Conservation (phyloP, 305 asterid genomes). For the Fraxinus floribunda region DNA sequence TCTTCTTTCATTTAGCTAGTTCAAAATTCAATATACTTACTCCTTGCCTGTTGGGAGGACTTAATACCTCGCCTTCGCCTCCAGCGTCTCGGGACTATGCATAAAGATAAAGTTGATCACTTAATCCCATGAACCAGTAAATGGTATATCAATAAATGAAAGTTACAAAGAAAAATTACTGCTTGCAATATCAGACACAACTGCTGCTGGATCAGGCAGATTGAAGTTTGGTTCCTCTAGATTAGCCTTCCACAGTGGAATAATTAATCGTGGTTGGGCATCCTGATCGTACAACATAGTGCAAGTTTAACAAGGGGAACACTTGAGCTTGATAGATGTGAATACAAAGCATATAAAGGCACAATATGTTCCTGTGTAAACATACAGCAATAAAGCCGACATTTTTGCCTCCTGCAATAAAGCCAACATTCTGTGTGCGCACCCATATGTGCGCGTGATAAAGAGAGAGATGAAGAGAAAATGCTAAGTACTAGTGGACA, state of each 20-base stretch:
- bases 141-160: slow-evolving; percentile 7
- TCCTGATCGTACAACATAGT: slow-evolving; percentile 51
- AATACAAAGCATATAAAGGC: neutral
- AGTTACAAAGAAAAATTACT: slow-evolving; percentile 47
- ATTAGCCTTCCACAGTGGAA: slow-evolving; percentile 91
- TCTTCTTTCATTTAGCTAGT: slow-evolving; percentile 12
- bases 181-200: slow-evolving; percentile 57
- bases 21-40: slow-evolving; percentile 62
- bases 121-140: slow-evolving; percentile 23
- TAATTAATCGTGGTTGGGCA: slow-evolving; percentile 72
- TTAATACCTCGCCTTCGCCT: slow-evolving; percentile 61
- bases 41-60: slow-evolving; percentile 66
- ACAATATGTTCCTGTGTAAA: neutral
- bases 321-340: neutral
- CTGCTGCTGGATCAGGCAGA: slow-evolving; percentile 70
- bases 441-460: neutral
- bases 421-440: too few relatives aligned
- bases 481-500: neutral
- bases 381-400: neutral
- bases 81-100: slow-evolving; percentile 81
- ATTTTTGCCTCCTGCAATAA: neutral
- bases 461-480: neutral
- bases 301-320: slow-evolving; percentile 15
- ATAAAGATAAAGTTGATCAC: slow-evolving; percentile 46
- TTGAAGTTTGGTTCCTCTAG: slow-evolving; percentile 77